These are phyloP conservation scores for Lyophyllum decastes DNA, from an alignment of 768 basidiomycete genomes.

Conservation along the genomic window DNA sequence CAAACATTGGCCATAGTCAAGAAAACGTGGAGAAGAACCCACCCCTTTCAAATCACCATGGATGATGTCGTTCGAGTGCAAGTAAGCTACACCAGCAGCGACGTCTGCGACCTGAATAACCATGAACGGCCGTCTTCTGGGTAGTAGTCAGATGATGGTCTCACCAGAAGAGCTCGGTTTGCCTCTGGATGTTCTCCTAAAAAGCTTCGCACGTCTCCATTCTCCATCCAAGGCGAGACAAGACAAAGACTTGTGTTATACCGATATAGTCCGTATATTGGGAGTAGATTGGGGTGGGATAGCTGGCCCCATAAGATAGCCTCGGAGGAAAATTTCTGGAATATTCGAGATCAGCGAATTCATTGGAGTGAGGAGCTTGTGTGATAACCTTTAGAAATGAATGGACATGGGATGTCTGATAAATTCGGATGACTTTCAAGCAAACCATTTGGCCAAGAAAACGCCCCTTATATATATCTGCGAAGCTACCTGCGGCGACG, in stretches of 20 bases:
- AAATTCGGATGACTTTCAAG: conserved; percentile 15
- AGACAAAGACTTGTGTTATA: conserved; percentile 26
- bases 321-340: conserved; percentile 7
- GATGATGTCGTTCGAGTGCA: conserved; percentile 36
- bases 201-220: conserved; percentile 30
- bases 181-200: conserved; percentile 14
- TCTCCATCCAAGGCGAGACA: conserved; percentile 38
- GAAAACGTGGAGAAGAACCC: background rate
- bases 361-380: background rate
- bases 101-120: conserved; percentile 29
- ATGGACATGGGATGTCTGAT: conserved; percentile 10
- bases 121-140: background rate
- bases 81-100: conserved; percentile 30
- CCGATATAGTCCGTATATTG: conserved; percentile 34
- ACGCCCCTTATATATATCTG: conserved; percentile 10
- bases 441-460: conserved; percentile 11
- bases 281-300: conserved; percentile 27
- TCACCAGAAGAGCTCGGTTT: background rate
- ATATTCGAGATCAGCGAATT: background rate
- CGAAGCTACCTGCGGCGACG: conserved; percentile 10
- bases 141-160: background rate
- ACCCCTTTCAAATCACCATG: conserved; percentile 53
- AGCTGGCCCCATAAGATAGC: too few species aligned
- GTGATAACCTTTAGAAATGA: conserved; percentile 1
- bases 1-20: background rate